Base-by-base conservation (phyloP, 2,329 filamentous ascomycete genomes). In the Aulographum hederae region DNA sequence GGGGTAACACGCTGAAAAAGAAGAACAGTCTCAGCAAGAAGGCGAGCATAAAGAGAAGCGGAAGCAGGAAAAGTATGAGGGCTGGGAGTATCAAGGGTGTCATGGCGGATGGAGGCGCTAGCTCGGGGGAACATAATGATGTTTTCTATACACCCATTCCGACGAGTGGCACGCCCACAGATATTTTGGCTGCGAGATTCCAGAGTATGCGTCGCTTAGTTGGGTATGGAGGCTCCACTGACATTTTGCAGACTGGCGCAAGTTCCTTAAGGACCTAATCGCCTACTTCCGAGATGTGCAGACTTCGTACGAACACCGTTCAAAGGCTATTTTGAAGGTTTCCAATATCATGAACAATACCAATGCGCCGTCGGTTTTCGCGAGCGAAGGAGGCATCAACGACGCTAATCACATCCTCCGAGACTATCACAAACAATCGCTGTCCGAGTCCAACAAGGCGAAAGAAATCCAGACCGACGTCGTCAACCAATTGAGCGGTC, bases 271-370 rank as follows among this genome's bases (percentile, higher is more conserved):
- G 52, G 85, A 94, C 42, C 65, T 95, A 28, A 93, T 95, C 41
- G 61, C 78, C 34, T 95, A 93, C 52, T 95, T 94, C 51, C 75
- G 81, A 44, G 89, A 95, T 51, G 73, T 95, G 29, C 82, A 93
- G 48, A 69, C 68, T 31, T 80, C 85, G 30, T 94, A 94, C 53
- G 86, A 98, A 47, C 67, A 76, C 34, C 74, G 79, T 38, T 69
- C 79, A 18, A 95, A 94, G 51, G 71, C 77, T 5, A 63, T 92
- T 4, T 52, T 81, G 36, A 92, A 91, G 43, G 69, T 92, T 6
- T 76, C 79, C 33, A 85, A 85, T 45, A 69, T 84, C 12, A 70
- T 91, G 44, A 84, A 82, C 54, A 92, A 84, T 46, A 78, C 78
- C 17, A 56, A 69, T 5, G 66, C 76, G 3, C 85, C 85, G 0